A percentile compares a stretch with the other conserved stretches of the same genome.
These are phyloP conservation scores for Pythium folliculosum DNA, from an alignment of 352 stramenopile species.

Conservation along the genomic window DNA sequence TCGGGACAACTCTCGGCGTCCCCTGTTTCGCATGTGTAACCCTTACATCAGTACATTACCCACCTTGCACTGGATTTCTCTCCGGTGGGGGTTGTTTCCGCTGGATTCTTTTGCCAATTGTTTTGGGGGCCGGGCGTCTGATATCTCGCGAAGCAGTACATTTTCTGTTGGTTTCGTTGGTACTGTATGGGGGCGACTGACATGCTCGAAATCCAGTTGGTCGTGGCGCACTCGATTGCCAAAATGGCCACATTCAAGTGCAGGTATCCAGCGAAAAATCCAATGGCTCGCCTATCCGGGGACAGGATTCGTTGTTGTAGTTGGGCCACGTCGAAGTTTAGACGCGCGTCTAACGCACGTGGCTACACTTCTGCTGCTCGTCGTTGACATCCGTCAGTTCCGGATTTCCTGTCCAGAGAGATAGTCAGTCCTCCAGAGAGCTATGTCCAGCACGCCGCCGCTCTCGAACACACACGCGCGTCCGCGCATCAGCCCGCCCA, in stretches of 20 bases:
- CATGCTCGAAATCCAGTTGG: slow-evolving; percentile 14
- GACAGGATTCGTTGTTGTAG: neutral
- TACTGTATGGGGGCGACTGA: neutral
- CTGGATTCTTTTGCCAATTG: slow-evolving; percentile 5
- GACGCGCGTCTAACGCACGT: no score
- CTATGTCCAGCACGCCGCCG: neutral
- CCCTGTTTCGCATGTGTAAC: neutral
- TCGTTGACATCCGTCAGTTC: neutral
- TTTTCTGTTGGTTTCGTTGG: neutral
- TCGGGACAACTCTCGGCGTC: no score
- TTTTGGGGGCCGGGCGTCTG: neutral
- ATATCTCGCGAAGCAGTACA: neutral
- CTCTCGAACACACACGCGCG: neutral
- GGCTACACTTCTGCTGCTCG: neutral
- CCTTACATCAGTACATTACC: neutral
- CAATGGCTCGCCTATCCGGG: neutral
- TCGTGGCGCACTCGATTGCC: neutral
- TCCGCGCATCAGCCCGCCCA: slow-evolving; percentile 1
- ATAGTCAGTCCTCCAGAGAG: neutral
- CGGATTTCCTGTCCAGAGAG: neutral
- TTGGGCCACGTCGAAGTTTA: neutral
- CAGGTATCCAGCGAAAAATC: slow-evolving; percentile 19
- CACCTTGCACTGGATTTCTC: neutral
- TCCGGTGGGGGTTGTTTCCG: neutral
- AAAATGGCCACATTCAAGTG: slow-evolving; percentile 17